Evolutionary conservation across 148 eudicot species (phyloP), one percentile per base, ranked within the genome.

Genomic region (Rhododendron molle): DNA sequence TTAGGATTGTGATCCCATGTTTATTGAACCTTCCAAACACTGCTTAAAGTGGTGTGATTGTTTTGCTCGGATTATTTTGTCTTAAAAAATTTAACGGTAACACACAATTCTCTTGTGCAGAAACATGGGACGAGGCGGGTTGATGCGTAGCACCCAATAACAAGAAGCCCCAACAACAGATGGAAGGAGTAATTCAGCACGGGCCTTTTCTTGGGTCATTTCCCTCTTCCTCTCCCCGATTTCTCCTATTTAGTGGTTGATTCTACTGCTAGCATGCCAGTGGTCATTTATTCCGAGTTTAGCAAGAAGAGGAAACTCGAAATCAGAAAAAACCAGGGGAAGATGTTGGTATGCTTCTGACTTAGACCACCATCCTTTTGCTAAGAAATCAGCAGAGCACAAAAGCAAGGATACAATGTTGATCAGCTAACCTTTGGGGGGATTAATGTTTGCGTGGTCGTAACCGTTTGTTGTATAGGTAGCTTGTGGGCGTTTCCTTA

Each of bases 71-170:
- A 50, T 79, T 50, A 16, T 79, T 50, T 6, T 30, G 16, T 49
- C 40, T 14, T 44, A 2, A 13, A 3, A 49, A 78, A 18, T 16
- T 4, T 10, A 50, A 14, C 15, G 7, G 12, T 26, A n/a, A 10
- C 40, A 49, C 28, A 10, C 10, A 21, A 6, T 62, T 79, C 23
- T 26, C 85, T 7, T 86, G 49, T 92, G 92, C 99, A 96, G 99
- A 92, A 90, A 88, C 88, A 84, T 86, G 78, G 83, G 90, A 77
- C 93, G 99, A 72, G 92, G 93, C 10, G 99, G 95, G 83, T 86
- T 93, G 88, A 93, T 93, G 52, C 96, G 99, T 81, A 91, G 93
- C 92, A 90, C 92, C 82, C 96, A 95, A 91, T 96, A 90, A 88
- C 93, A 62, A 79, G 87, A 82, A 87, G 88, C 85, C 74, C 50